Evolutionary conservation across 2,329 filamentous ascomycete species (phyloP).

Genomic region (Colletotrichum aenigma): DNA sequence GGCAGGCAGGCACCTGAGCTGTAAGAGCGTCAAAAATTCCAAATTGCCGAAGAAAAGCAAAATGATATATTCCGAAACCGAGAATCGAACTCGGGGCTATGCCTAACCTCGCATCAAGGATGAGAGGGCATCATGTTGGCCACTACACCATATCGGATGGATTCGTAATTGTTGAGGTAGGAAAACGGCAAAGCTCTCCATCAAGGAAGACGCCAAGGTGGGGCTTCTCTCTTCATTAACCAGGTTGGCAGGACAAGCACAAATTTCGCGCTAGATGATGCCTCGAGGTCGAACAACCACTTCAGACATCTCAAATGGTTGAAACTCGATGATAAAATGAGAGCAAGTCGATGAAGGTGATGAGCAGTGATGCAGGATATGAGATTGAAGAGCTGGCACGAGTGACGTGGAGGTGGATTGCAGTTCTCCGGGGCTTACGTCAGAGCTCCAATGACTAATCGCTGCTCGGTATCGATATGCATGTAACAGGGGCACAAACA

Average conservation of each 20-base stretch:
- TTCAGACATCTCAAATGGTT: fast-evolving
- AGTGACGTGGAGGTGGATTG: neutral
- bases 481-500: neutral
- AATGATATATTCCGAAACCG: neutral
- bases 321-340: neutral
- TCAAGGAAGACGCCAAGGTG: neutral
- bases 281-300: fast-evolving
- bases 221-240: neutral
- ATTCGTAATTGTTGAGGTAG: neutral
- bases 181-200: neutral
- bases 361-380: neutral
- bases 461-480: neutral
- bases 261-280: fast-evolving
- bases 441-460: neutral
- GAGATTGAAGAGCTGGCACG: neutral
- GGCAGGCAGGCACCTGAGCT: no score
- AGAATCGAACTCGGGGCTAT: constrained; percentile 9
- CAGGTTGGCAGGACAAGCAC: neutral
- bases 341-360: neutral
- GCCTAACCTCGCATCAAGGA: neutral
- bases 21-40: neutral
- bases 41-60: neutral
- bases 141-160: constrained; percentile 8
- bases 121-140: constrained; percentile 9
- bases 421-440: constrained; percentile 3